phyloP scores from a whole-genome alignment of 768 basidiomycete genomes.

The Mrakia frigida region DNA sequence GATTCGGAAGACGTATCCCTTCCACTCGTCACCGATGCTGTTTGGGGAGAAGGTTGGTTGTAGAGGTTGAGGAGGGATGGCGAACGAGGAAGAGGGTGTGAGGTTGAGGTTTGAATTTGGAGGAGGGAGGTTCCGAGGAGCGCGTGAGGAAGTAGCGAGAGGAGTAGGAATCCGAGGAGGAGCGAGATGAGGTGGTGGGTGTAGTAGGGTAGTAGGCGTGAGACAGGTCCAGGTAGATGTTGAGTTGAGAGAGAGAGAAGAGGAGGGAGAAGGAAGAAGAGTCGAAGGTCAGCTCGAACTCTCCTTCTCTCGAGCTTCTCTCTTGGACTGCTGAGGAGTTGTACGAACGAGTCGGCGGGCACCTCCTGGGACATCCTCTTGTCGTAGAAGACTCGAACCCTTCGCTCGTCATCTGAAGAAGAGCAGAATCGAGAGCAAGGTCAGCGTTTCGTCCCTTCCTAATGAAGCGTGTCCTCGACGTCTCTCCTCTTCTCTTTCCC shows the following conservation, averaged over 20 bases:
- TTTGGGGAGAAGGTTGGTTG: slow-evolving; percentile 46
- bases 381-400: slow-evolving; percentile 69
- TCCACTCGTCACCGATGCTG: slow-evolving; percentile 83
- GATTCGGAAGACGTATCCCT: slow-evolving; percentile 93
- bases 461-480: slow-evolving; percentile 41
- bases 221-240: background rate
- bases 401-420: slow-evolving; percentile 30
- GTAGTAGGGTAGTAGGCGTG: background rate
- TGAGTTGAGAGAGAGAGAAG: background rate
- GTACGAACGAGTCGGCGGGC: slow-evolving; percentile 60
- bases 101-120: too few relatives aligned
- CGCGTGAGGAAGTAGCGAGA: background rate
- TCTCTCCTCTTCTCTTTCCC: slow-evolving; percentile 61
- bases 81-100: too few relatives aligned
- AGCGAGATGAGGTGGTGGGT: background rate
- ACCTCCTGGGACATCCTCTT: slow-evolving; percentile 96
- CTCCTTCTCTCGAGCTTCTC: slow-evolving; percentile 3
- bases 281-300: slow-evolving; percentile 5
- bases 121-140: too few relatives aligned
- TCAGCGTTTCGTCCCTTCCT: slow-evolving; percentile 20
- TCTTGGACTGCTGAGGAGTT: background rate
- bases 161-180: background rate
- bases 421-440: background rate
- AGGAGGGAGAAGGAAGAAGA: background rate
- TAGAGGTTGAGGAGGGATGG: background rate